A percentile compares a stretch with the other conserved stretches of the same genome.
phyloP scores from a whole-genome alignment of 495 filamentous ascomycete species.

The Penicillium canescens region DNA sequence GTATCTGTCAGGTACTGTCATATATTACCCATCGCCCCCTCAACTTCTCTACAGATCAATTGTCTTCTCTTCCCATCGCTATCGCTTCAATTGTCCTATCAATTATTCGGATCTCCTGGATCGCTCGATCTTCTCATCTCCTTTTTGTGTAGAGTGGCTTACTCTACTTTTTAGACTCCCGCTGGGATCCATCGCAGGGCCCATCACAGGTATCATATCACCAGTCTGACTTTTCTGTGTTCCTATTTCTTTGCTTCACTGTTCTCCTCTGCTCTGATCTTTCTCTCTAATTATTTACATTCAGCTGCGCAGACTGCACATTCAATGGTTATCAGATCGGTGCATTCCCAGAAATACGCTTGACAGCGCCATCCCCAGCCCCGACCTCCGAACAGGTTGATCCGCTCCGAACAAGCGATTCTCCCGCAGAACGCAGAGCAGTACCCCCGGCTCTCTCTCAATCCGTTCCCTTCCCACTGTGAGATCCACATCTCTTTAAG shows the following conservation, averaged over 20 bases:
- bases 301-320: slow-evolving; percentile 4
- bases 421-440: slow-evolving; percentile 32
- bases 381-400: slow-evolving; percentile 34
- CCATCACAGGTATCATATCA: slow-evolving; percentile 22
- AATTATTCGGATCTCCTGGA: slow-evolving; percentile 4
- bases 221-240: background rate
- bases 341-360: slow-evolving; percentile 48
- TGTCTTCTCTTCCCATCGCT: slow-evolving; percentile 12
- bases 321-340: slow-evolving; percentile 16
- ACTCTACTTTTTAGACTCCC: slow-evolving; percentile 27
- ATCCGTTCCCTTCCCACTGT: slow-evolving; percentile 26
- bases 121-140: slow-evolving; percentile 16
- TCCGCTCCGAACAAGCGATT: slow-evolving; percentile 52
- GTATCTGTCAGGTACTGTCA: slow-evolving; percentile 4
- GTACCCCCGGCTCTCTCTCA: slow-evolving; percentile 34
- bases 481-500: slow-evolving; percentile 30
- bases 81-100: background rate
- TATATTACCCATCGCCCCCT: slow-evolving; percentile 12
- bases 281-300: slow-evolving; percentile 6
- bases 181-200: slow-evolving; percentile 31
- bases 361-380: slow-evolving; percentile 40
- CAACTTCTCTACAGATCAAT: slow-evolving; percentile 24
- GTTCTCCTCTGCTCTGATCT: slow-evolving; percentile 5
- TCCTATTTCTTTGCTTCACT: background rate
- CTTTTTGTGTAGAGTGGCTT: slow-evolving; percentile 10